Conservation (phyloP, 176 grass and related monocot species). For the Rhynchospora pubera region DNA sequence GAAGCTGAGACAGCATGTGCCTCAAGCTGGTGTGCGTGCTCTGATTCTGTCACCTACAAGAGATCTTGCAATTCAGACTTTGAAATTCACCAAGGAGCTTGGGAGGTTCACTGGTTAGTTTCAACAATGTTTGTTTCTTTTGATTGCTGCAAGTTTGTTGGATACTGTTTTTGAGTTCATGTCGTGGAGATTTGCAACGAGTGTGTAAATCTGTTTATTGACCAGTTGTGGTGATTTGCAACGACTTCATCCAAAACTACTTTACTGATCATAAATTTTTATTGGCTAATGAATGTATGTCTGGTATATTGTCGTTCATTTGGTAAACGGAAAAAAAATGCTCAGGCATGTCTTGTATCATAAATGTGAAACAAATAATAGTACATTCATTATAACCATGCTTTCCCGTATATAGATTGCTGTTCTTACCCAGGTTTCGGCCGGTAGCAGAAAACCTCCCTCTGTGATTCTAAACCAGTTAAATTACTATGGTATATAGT, state of each 20-base stretch:
- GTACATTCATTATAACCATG: background rate
- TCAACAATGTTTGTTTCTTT: background rate
- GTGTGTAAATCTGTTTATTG: background rate
- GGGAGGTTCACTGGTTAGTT: slow-evolving; percentile 69
- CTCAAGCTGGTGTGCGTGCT: slow-evolving; percentile 63
- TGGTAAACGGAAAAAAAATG: background rate
- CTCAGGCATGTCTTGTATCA: background rate
- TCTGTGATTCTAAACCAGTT: background rate
- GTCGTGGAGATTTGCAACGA: background rate
- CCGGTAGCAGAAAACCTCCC: background rate
- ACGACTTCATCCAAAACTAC: background rate
- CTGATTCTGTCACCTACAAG: slow-evolving; percentile 87
- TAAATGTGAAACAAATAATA: background rate
- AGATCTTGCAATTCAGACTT: slow-evolving; percentile 87
- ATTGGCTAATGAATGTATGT: background rate
- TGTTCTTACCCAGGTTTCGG: background rate
- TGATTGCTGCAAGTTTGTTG: background rate
- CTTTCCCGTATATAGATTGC: background rate
- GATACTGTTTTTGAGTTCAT: background rate
- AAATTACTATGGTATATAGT: background rate
- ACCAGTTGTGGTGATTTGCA: background rate
- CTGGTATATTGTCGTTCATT: background rate
- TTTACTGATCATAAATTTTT: background rate
- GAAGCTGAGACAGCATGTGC: slow-evolving; percentile 69
- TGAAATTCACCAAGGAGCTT: slow-evolving; percentile 84